These are phyloP conservation scores for Phoma sp. DNA, from an alignment of 2,329 filamentous ascomycete genomes.

Conservation along the genomic window DNA sequence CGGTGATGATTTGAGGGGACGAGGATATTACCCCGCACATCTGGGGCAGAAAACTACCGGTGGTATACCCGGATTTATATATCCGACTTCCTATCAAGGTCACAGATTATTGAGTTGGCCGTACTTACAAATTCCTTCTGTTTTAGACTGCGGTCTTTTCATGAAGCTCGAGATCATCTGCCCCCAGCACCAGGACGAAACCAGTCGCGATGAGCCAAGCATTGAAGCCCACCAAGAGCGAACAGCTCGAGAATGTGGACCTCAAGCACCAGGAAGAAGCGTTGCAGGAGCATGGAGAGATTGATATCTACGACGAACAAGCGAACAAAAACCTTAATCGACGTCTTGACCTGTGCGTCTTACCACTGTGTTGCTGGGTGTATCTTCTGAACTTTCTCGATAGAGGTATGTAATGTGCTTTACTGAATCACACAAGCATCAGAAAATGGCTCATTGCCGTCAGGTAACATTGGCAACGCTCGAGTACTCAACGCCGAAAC, in stretches of 20 bases:
- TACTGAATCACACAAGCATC: not conserved
- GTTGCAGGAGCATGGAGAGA: not conserved
- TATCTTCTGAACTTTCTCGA: conserved; percentile 71
- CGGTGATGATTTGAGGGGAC: not conserved
- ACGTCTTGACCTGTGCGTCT: conserved; percentile 61
- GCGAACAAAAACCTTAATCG: conserved; percentile 5
- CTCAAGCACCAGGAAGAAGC: not conserved
- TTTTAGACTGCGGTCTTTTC: not conserved
- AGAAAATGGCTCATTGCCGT: conserved; percentile 35
- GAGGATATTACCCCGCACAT: conserved; percentile 11
- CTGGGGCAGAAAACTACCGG: not conserved
- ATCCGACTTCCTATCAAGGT: not conserved
- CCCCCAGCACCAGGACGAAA: too few relatives aligned
- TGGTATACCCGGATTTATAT: conserved; percentile 8
- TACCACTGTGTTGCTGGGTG: conserved; percentile 68
- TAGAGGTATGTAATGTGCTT: conserved; percentile 5
- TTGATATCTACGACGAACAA: conserved; percentile 3
- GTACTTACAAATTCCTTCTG: not conserved
- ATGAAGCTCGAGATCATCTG: not conserved
- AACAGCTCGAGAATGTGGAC: conserved; percentile 2
- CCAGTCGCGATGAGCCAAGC: not conserved
- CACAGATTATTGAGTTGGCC: not conserved
- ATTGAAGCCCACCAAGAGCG: not conserved
- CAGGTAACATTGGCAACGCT: conserved; percentile 65
- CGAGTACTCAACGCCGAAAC: conserved; percentile 67